Base-by-base conservation (phyloP, 106 monocot genomes). In the Phalaenopsis aphrodite region DNA sequence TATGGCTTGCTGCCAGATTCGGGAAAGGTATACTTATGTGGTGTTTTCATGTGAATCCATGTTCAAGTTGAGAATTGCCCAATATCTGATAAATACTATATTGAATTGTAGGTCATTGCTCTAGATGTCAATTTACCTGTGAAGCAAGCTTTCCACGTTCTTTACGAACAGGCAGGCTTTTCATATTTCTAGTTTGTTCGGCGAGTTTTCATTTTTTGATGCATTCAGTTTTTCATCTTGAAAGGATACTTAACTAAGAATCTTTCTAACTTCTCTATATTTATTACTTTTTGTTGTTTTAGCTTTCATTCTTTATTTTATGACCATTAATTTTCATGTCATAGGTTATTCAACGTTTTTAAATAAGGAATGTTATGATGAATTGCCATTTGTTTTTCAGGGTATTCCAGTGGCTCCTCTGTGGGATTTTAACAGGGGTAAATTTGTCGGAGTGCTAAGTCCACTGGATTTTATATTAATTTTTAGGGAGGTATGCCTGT, bases 141-240 rank as follows among this genome's bases (percentile, higher is more conserved):
- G 81, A 96, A 96, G 87, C 95, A 93, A 87, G 90, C 95, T 76
- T 96, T 96, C 84, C 95, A 96, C 81, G 84, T 96, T 74, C 89
- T 96, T 43, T 89, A 96, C 75, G 95, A 96, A 82, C 93, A 96
- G 91, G 95, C 93, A 80, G 41, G 42, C 45, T 19, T 56, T 52
- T 12, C 64, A 57, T 30, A 8, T 68, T 79, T 12, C 49, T 83
- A 38, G 23, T 81, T 42, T 43, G 24, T 75, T 49, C 56, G 18
- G 37, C 18, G 11, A 10, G 8, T 11, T 36, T 16, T 38, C 16
- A 14, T 30, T 30, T 71, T 14, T 41, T 39, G 41, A 21, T 71
- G 71, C 39, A 15, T 71, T 71, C 71, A 71, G 39, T 39, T 71
- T 15, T 5, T 19, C 41, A 41, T 41, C 39, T 71, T 71, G 71